Evolutionary conservation across 2,329 filamentous ascomycete species (phyloP).

Genomic region (Pseudogymnoascus sp.): DNA sequence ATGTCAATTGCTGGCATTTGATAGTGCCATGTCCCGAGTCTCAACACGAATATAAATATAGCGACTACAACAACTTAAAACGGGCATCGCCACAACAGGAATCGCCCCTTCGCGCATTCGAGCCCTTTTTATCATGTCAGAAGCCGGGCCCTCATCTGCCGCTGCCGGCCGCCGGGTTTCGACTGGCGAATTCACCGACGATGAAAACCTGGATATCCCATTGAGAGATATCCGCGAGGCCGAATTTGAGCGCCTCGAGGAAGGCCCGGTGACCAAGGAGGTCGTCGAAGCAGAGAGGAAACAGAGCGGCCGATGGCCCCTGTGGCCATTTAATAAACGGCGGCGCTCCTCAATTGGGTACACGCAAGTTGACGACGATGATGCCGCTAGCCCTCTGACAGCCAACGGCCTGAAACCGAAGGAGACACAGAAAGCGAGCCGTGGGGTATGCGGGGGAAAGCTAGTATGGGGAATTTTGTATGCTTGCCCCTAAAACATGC

Average conservation of each 20-base stretch:
- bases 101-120: neutral
- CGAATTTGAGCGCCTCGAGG: neutral
- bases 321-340: neutral
- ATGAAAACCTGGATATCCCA: neutral
- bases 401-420: neutral
- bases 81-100: neutral
- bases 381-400: neutral
- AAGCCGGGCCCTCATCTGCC: neutral
- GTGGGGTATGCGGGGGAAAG: constrained; percentile 8
- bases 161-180: neutral
- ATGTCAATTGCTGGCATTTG: constrained; percentile 3
- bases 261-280: neutral
- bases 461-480: constrained; percentile 3
- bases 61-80: neutral
- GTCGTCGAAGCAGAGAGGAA: neutral
- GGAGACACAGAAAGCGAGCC: neutral
- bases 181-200: constrained; percentile 1
- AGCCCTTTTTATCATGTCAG: neutral
- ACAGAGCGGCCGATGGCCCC: neutral
- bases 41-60: neutral
- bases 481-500: neutral
- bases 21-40: neutral
- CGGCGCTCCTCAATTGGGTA: neutral
- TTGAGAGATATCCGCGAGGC: constrained; percentile 1
- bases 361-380: neutral